Evolutionary conservation across 2,329 filamentous ascomycete genomes (phyloP), one percentile per base, ranked within the genome.

Genomic region (Lachnellula cervina): DNA sequence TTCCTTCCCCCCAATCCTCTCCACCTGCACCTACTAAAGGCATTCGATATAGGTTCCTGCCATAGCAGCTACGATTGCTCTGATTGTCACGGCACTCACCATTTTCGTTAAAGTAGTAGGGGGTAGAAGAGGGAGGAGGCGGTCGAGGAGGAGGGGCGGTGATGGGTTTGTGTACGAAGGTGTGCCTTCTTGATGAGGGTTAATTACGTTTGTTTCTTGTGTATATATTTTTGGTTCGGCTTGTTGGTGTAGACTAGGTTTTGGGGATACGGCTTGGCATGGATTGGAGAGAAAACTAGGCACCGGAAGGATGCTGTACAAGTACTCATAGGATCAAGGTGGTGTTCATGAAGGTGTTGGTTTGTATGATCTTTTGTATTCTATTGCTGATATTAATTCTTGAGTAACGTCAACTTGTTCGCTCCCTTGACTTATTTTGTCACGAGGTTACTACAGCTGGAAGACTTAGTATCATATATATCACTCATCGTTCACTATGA

Each of bases 81-180:
- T 85, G 48, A 72, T 86, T 17, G 69, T 85, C n/a, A 77, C 81
- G 0, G 79, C 77, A 0, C 66, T 86, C 64, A 86, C 82, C 0
- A 68, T 86, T 13, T 82, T 86, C 60, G 78, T 83, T 49, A 87
- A 87, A 65, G 84, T 81, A 65, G 83, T 82, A 59, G 77, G 81
- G 4, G 86, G 86, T 67, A 69, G 83, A 57, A 74, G 76, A 43
- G 78, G 77, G 61, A 78, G 75, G 46, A 76, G 76, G 62, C 75
- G 79, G 61, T 78, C 74, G 48, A 77, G 76, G 64, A 76, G 78
- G 63, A 67, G 71, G 55, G 70, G 70, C 45, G 69, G 72, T 19
- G 74, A 74, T 57, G 81, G 81, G 1, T 84, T 82, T 78, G 81
- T 86, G 63, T 87, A 88, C 72, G 85, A 88, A 66, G 85, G 85